Evolutionary conservation across 2,329 filamentous ascomycete species (phyloP).

Genomic region (Colletotrichum eremochloae): DNA sequence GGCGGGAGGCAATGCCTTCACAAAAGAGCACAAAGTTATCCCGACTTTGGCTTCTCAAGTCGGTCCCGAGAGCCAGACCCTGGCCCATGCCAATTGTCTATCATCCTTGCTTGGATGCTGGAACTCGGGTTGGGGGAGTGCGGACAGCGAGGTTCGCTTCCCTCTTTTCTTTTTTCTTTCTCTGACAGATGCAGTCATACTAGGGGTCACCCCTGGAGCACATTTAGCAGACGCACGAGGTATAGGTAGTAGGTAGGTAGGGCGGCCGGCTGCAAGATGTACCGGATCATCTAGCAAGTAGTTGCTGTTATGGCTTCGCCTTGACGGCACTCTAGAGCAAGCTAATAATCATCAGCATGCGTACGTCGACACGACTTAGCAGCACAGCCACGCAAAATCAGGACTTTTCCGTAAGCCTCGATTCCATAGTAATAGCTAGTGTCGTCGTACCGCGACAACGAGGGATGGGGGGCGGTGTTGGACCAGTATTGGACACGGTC

Average conservation of each 20-base stretch:
- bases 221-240: slow-evolving; percentile 30
- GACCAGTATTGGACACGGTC: slow-evolving; percentile 37
- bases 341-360: slow-evolving; percentile 26
- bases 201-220: slow-evolving; percentile 31
- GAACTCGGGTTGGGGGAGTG: slow-evolving; percentile 37
- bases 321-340: not conserved
- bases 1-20: slow-evolving; percentile 24
- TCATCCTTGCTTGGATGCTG: slow-evolving; percentile 10
- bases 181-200: slow-evolving; percentile 32
- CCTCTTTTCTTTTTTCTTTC: not conserved
- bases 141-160: slow-evolving; percentile 17
- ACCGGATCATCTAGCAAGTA: slow-evolving; percentile 16
- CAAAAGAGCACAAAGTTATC: slow-evolving; percentile 37
- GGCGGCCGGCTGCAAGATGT: slow-evolving; percentile 26
- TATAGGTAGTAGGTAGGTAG: not conserved
- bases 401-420: slow-evolving; percentile 29
- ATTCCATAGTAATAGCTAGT: slow-evolving; percentile 15
- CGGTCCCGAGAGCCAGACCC: slow-evolving; percentile 23
- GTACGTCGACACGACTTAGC: slow-evolving; percentile 23
- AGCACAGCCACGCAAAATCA: slow-evolving; percentile 37
- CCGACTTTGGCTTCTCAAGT: slow-evolving; percentile 23
- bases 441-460: slow-evolving; percentile 9
- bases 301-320: not conserved
- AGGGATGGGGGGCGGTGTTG: not conserved
- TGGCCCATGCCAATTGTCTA: slow-evolving; percentile 20